Evolutionary conservation across 1,139 yeast species (phyloP).

Genomic region (Suhomyces panamericanus): DNA sequence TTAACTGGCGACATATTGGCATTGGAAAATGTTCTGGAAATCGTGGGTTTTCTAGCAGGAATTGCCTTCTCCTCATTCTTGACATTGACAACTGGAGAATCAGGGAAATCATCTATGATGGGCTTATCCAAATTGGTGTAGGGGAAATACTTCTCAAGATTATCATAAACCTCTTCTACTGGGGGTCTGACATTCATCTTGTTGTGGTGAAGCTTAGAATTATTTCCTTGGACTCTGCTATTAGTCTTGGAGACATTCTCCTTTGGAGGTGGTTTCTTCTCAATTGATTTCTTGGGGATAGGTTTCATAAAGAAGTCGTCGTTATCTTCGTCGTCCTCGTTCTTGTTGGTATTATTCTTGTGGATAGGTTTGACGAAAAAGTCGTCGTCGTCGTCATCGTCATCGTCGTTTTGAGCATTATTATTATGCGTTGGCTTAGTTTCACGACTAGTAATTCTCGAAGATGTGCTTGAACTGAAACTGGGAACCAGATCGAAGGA

Average conservation of each 20-base stretch:
- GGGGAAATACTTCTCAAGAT: slow-evolving; percentile 90
- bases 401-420: slow-evolving; percentile 15
- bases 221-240: neutral
- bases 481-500: slow-evolving; percentile 74
- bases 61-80: neutral
- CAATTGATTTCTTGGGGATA: slow-evolving; percentile 6
- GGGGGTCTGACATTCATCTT: slow-evolving; percentile 76
- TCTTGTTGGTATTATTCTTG: slow-evolving; percentile 14
- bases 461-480: slow-evolving; percentile 21
- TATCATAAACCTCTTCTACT: slow-evolving; percentile 87
- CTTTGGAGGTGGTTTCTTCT: slow-evolving; percentile 3
- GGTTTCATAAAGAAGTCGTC: slow-evolving; percentile 38
- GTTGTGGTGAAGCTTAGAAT: slow-evolving; percentile 5
- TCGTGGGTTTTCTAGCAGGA: slow-evolving; percentile 34
- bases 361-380: slow-evolving; percentile 12
- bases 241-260: neutral
- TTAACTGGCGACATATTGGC: slow-evolving; percentile 46
- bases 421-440: slow-evolving; percentile 2
- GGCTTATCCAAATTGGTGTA: slow-evolving; percentile 91
- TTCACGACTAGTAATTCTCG: neutral
- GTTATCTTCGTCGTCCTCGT: slow-evolving; percentile 20
- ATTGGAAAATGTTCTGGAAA: slow-evolving; percentile 49
- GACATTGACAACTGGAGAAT: slow-evolving; percentile 43
- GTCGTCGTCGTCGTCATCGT: slow-evolving; percentile 29
- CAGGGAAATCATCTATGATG: slow-evolving; percentile 77